Conservation (phyloP, 805 yeast species). For the Wickerhamiella qilinensis region DNA sequence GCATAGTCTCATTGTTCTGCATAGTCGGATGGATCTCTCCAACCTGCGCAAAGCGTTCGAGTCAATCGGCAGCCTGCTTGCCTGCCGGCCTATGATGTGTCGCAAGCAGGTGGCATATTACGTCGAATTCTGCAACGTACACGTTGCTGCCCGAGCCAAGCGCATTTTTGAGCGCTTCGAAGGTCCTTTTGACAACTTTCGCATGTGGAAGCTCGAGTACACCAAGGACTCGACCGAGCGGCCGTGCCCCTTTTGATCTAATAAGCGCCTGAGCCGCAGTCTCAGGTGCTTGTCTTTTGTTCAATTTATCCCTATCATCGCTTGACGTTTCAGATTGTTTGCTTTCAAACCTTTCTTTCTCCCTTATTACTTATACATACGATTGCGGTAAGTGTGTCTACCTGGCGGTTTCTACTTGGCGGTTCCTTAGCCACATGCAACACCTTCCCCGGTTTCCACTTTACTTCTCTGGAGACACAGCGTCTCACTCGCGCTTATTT, state of each 20-base stretch:
- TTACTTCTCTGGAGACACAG: too few relatives aligned
- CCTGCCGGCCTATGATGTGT: constrained; percentile 14
- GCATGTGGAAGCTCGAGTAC: constrained; percentile 9
- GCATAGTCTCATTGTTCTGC: neutral
- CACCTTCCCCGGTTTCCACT: too few relatives aligned
- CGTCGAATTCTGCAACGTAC: constrained; percentile 8
- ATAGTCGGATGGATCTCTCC: constrained; percentile 3
- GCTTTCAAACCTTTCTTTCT: too few relatives aligned
- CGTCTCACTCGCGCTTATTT: too few relatives aligned
- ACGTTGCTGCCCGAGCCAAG: constrained; percentile 10
- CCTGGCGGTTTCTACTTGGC: too few relatives aligned
- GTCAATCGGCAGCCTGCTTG: constrained; percentile 7
- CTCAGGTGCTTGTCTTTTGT: neutral
- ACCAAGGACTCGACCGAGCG: constrained; percentile 8
- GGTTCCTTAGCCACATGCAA: too few relatives aligned
- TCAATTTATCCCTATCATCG: too few relatives aligned
- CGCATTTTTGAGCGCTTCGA: constrained; percentile 6
- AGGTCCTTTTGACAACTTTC: constrained; percentile 4
- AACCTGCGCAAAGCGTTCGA: constrained; percentile 6
- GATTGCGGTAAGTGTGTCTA: too few relatives aligned
- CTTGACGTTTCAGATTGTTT: too few relatives aligned
- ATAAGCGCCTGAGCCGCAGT: neutral
- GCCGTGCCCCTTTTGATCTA: constrained; percentile 2
- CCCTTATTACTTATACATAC: too few relatives aligned
- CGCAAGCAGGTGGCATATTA: constrained; percentile 8